Evolutionary conservation across 2,329 filamentous ascomycete genomes (phyloP).

Genomic region (Neoarthrinium moseri): DNA sequence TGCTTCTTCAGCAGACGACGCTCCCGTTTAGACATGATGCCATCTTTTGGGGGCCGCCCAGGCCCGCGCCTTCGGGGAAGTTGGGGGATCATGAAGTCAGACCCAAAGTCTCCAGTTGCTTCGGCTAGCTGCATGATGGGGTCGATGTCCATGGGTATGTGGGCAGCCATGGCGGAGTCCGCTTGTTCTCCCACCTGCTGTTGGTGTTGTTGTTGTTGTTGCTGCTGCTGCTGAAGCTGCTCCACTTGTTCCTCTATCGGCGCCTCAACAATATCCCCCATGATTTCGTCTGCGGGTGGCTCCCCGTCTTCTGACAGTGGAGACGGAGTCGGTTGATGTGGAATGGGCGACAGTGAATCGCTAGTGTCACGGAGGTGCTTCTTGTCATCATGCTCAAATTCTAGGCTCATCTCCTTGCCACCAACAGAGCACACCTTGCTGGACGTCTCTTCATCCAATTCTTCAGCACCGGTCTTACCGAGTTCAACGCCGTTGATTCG

Average conservation of each 20-base stretch:
- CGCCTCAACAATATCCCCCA: constrained; percentile 19
- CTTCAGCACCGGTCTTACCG: constrained; percentile 58
- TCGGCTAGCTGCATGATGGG: constrained; percentile 10
- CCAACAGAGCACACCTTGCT: constrained; percentile 52
- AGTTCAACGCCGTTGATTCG: constrained; percentile 62
- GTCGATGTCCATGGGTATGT: background rate
- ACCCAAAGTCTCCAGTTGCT: constrained; percentile 8
- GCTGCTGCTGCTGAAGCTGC: constrained; percentile 14
- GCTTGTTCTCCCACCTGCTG: background rate
- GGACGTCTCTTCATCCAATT: constrained; percentile 45
- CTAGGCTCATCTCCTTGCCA: constrained; percentile 71
- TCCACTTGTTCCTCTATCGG: constrained; percentile 13
- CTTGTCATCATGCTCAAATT: constrained; percentile 64
- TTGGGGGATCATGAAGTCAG: constrained; percentile 36
- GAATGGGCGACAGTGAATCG: constrained; percentile 47
- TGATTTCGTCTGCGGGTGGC: constrained; percentile 31
- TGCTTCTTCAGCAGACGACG: constrained; percentile 63
- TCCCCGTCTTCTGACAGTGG: constrained; percentile 31
- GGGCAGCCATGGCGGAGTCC: background rate
- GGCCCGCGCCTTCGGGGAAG: constrained; percentile 70
- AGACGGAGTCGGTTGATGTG: constrained; percentile 39
- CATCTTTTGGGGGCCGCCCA: constrained; percentile 79
- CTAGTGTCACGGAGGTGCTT: constrained; percentile 57
- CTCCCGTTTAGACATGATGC: constrained; percentile 79
- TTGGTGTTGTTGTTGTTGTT: no score